Evolutionary conservation across 352 stramenopile genomes (phyloP), one percentile per base, ranked within the genome.

Genomic region (Pythium periplocum): DNA sequence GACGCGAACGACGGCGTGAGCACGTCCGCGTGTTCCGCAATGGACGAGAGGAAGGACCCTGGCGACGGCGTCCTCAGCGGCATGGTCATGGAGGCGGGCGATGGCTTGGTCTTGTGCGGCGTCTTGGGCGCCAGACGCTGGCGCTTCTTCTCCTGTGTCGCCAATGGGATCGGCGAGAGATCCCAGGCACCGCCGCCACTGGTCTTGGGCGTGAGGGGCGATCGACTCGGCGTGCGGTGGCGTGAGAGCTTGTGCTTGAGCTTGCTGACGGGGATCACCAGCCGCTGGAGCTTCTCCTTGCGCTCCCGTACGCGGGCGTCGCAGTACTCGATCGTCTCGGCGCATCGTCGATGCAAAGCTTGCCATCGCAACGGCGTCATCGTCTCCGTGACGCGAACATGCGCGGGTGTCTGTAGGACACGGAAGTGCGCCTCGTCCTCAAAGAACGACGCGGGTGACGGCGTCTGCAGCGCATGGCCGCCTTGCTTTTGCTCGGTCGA

Each of bases 361-460:
- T 41, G 52, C 57, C 45, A 51, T 41, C 48, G 42, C 9, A n/a
- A 41, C 51, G 51, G 32, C 41, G 32, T 40, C 48, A 48, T 30
- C 39, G 49, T 45, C 52, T 9, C 33, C 44, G 17, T 26, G 17
- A 26, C 17, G 17, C 17, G 17, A 26, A 69, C 46, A 0, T 59
- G 52, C 31, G 46, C 51, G 3, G 75, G 75, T 30, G 75, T 86
- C 4, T 56, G 68, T 55, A 86, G 47, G 38, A 86, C 59, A 12
- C 57, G 48, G 49, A 68, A 86, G 58, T 78, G 69, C 41, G 51
- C 51, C 30, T 77, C 70, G 45, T 86, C 72, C 7, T 83, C 72
- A 51, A 86, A 86, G 56, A 86, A 86, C 17, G 36, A 53, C 0
- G 55, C 26, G 3, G 48, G 53, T 17, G 50, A 51, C 9, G 34